phyloP scores from a whole-genome alignment of 257 asterid species.

The Nicotiana sylvestris region DNA sequence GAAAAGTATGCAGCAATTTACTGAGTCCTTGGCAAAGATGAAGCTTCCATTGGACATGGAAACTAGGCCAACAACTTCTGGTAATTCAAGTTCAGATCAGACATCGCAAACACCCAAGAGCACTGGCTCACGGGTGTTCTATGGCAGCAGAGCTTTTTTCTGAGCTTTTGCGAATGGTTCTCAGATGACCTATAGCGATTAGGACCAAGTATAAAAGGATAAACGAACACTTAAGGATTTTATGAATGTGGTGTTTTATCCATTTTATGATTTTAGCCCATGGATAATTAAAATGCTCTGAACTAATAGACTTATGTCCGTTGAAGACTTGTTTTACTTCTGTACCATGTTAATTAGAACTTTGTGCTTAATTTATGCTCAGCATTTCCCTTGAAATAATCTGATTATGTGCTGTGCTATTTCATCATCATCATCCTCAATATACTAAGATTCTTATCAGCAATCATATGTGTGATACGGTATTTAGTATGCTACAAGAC shows the following conservation, averaged over 20 bases:
- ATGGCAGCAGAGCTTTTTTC: constrained; percentile 97
- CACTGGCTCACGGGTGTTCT: constrained; percentile 80
- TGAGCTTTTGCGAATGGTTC: constrained; percentile 37
- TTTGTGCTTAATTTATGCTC: not conserved
- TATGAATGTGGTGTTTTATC: not conserved
- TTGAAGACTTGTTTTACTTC: constrained; percentile 6
- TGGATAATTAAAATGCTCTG: constrained; percentile 2
- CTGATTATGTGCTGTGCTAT: not conserved
- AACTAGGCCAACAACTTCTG: constrained; percentile 67
- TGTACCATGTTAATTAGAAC: constrained; percentile 1
- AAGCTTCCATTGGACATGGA: constrained; percentile 87
- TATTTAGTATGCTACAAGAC: not conserved
- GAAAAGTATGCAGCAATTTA: constrained; percentile 98
- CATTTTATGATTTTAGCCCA: not conserved
- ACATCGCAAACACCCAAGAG: constrained; percentile 61
- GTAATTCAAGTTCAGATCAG: constrained; percentile 71
- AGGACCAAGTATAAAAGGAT: constrained; percentile 25
- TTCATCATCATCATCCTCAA: not conserved
- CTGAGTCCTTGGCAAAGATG: constrained; percentile 92
- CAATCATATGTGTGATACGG: not conserved
- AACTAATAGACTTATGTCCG: not conserved
- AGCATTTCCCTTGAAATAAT: constrained; percentile 3
- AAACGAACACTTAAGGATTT: not conserved
- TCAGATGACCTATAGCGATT: constrained; percentile 48
- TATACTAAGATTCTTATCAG: not conserved